Evolutionary conservation across 2,329 filamentous ascomycete genomes (phyloP).

Genomic region (Pseudogymnoascus sp.): DNA sequence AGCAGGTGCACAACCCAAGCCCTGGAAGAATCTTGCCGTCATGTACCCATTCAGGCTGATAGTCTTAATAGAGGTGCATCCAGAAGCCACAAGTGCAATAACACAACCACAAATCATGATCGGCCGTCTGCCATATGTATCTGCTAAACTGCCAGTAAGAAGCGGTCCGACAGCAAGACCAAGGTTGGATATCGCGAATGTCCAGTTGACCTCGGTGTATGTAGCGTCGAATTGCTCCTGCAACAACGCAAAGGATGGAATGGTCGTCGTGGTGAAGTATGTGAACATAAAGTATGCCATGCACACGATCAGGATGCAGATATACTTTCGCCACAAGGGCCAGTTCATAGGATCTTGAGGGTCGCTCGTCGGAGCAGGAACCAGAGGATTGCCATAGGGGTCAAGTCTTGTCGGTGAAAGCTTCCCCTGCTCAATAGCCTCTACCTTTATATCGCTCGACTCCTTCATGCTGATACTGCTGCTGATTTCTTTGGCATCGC

Average conservation of each 20-base stretch:
- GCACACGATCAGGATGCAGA: conserved; percentile 39
- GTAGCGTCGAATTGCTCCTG: conserved; percentile 38
- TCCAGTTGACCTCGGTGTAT: conserved; percentile 43
- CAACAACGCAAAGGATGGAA: conserved; percentile 43
- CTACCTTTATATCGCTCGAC: not conserved
- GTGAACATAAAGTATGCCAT: conserved; percentile 48
- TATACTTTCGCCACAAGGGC: conserved; percentile 38
- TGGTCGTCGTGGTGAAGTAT: conserved; percentile 48
- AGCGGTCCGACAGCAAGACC: conserved; percentile 44
- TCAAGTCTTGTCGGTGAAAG: conserved; percentile 4
- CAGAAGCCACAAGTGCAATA: conserved; percentile 29
- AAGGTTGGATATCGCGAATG: conserved; percentile 40
- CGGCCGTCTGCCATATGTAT: conserved; percentile 44
- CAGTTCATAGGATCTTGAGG: conserved; percentile 48
- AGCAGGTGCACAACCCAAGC: conserved; percentile 45
- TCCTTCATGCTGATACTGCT: not conserved
- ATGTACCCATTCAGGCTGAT: conserved; percentile 42
- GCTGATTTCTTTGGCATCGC: not conserved
- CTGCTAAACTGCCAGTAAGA: conserved; percentile 40
- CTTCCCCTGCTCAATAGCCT: not conserved
- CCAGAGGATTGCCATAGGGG: conserved; percentile 27
- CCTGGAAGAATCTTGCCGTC: conserved; percentile 51
- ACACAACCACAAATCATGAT: conserved; percentile 38
- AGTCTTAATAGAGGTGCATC: conserved; percentile 29
- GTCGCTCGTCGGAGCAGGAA: conserved; percentile 37